These are phyloP conservation scores for Oryza glaberrima DNA, from an alignment of 176 grass and related monocot genomes.

Conservation along the genomic window DNA sequence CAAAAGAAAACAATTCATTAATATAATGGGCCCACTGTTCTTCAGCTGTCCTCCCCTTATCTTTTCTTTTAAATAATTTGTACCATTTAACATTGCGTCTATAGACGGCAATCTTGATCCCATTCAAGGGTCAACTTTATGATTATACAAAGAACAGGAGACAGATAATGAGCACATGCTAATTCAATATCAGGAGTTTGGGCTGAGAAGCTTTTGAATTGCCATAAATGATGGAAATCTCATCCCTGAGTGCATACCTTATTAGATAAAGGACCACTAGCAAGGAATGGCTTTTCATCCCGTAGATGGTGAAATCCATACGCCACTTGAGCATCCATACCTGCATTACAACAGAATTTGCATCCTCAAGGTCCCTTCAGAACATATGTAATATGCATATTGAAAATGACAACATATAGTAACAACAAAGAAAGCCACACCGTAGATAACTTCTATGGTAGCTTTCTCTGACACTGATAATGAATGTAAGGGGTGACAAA, in stretches of 20 bases:
- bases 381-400: conserved; percentile 27
- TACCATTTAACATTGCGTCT: conserved; percentile 17
- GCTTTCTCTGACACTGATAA: background rate
- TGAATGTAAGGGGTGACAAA: background rate
- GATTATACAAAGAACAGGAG: conserved; percentile 14
- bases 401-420: conserved; percentile 15
- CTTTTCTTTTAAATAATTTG: background rate
- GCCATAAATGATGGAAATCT: conserved; percentile 28
- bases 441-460: background rate
- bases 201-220: background rate
- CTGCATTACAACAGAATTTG: conserved; percentile 46
- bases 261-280: conserved; percentile 90
- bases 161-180: background rate
- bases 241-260: conserved; percentile 64
- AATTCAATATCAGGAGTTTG: conserved; percentile 5
- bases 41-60: background rate
- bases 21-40: background rate
- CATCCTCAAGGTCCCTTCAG: conserved; percentile 3
- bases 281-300: conserved; percentile 85
- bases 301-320: conserved; percentile 96
- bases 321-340: conserved; percentile 99
- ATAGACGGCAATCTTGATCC: conserved; percentile 8
- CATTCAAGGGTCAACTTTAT: conserved; percentile 13
- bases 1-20: background rate
- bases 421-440: conserved; percentile 15